phyloP scores from a whole-genome alignment of 139 green algal genomes.

The Chlorella sorokiniana region DNA sequence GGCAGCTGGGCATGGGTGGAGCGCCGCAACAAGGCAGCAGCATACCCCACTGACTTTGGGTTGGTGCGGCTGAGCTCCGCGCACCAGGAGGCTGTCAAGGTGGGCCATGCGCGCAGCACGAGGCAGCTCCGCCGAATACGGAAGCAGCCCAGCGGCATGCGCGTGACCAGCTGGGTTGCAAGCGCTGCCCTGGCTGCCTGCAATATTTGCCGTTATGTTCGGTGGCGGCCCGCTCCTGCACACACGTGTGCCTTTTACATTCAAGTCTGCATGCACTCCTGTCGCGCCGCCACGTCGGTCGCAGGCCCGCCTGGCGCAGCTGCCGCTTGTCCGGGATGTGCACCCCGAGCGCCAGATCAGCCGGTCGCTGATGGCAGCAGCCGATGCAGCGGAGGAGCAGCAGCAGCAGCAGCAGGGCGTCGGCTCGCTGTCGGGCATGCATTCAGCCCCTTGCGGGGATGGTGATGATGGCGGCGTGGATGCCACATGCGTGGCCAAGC shows the following conservation, averaged over 20 bases:
- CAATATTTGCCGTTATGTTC: neutral
- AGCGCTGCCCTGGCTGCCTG: neutral
- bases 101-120: constrained; percentile 8
- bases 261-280: neutral
- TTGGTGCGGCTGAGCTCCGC: constrained; percentile 51
- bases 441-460: neutral
- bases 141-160: neutral
- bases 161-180: neutral
- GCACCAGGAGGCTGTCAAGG: constrained; percentile 23
- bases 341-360: constrained; percentile 62
- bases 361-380: constrained; percentile 45
- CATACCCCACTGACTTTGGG: constrained; percentile 84
- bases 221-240: neutral
- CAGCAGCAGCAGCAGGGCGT: neutral
- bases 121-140: no score
- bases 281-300: neutral
- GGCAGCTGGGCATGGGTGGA: constrained; percentile 67
- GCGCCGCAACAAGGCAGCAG: constrained; percentile 64
- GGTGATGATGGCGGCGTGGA: neutral
- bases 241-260: no score
- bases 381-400: neutral
- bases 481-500: constrained; percentile 9
- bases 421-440: constrained; percentile 3
- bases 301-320: constrained; percentile 29
- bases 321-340: constrained; percentile 67